These are phyloP conservation scores for Hypholoma sublateritium DNA, from an alignment of 768 basidiomycete genomes.

Conservation along the genomic window DNA sequence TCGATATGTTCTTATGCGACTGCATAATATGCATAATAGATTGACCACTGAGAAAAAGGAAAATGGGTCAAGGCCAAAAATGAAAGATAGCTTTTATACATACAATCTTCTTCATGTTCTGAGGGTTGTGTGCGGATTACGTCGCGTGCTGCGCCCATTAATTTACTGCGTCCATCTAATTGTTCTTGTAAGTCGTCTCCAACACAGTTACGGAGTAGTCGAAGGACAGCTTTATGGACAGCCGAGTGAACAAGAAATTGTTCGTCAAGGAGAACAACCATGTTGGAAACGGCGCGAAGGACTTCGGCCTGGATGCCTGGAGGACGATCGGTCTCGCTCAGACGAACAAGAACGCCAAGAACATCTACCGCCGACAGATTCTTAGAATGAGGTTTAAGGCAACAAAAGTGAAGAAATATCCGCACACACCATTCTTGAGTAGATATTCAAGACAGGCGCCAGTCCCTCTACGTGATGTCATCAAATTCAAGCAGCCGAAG, in stretches of 20 bases:
- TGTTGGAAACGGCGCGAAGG: slow-evolving; percentile 81
- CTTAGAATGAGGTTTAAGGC: neutral
- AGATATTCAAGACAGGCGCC: slow-evolving; percentile 91
- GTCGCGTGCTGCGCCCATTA: slow-evolving; percentile 84
- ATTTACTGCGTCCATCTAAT: slow-evolving; percentile 69
- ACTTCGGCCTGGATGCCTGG: slow-evolving; percentile 92
- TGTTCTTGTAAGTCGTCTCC: slow-evolving; percentile 93
- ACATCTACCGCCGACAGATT: slow-evolving; percentile 53
- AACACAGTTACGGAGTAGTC: slow-evolving; percentile 82
- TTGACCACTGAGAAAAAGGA: slow-evolving; percentile 70
- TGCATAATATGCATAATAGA: slow-evolving; percentile 88
- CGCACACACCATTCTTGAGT: slow-evolving; percentile 74
- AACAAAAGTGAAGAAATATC: neutral
- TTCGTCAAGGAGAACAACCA: slow-evolving; percentile 90
- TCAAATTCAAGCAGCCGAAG: slow-evolving; percentile 4
- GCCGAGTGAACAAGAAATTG: slow-evolving; percentile 91
- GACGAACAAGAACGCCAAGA: slow-evolving; percentile 77
- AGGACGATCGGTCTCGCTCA: slow-evolving; percentile 84
- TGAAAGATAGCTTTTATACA: slow-evolving; percentile 23
- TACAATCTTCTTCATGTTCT: slow-evolving; percentile 87
- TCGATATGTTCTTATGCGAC: slow-evolving; percentile 84
- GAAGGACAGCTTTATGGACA: slow-evolving; percentile 84
- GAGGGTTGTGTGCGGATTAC: slow-evolving; percentile 70
- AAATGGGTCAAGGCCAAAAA: neutral
- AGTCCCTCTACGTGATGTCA: slow-evolving; percentile 57